Evolutionary conservation across 345 rosid genomes (phyloP).

Genomic region (Populus davidiana): DNA sequence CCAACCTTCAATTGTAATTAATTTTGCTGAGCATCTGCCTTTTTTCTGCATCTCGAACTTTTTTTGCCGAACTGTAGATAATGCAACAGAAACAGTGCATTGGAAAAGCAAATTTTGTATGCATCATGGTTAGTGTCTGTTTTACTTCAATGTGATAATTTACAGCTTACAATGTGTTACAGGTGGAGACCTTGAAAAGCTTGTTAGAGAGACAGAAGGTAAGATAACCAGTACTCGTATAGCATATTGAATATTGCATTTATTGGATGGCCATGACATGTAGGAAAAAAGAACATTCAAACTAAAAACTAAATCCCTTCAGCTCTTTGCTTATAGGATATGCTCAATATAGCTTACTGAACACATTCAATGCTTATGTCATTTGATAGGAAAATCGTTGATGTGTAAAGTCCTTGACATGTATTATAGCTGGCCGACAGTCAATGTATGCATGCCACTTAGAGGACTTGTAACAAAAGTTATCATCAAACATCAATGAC

Average conservation of each 20-base stretch:
- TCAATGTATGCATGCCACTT: neutral
- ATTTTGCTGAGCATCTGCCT: neutral
- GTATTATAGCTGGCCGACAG: neutral
- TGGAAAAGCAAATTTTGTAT: neutral
- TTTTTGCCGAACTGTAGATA: neutral
- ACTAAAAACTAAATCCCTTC: too few species aligned
- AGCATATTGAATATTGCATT: neutral
- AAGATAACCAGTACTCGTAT: constrained; percentile 13
- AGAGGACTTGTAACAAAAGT: neutral
- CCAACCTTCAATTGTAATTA: neutral
- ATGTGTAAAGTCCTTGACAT: neutral
- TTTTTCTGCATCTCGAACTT: neutral
- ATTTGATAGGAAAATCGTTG: neutral
- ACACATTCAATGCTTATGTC: too few species aligned
- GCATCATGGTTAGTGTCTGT: neutral
- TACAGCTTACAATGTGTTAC: constrained; percentile 14
- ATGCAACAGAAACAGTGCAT: neutral
- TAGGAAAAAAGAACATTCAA: too few species aligned
- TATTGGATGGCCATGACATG: neutral
- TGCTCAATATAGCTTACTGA: too few species aligned
- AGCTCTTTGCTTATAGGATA: too few species aligned
- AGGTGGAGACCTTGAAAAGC: constrained; percentile 75
- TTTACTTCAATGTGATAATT: neutral
- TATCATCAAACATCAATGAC: neutral
- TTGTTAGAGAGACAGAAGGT: constrained; percentile 86